phyloP scores from a whole-genome alignment of 2,329 filamentous ascomycete genomes.

The Alternaria metachromatica region DNA sequence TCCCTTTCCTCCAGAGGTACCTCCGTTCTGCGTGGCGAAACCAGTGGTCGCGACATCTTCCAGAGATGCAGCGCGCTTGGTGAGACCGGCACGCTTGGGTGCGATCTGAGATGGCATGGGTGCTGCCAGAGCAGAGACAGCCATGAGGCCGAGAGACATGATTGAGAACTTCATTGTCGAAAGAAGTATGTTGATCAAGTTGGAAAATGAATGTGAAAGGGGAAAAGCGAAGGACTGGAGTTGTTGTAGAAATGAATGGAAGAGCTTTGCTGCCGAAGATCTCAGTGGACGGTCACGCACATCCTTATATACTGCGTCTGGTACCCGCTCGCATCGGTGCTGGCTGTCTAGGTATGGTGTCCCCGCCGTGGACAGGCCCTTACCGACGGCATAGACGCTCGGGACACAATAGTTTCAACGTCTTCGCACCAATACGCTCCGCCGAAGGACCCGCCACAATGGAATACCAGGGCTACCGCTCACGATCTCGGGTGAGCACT shows the following conservation, averaged over 20 bases:
- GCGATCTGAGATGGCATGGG: conserved; percentile 34
- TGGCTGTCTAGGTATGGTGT: not conserved
- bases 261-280: conserved; percentile 21
- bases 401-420: conserved; percentile 14
- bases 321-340: not conserved
- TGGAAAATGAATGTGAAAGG: conserved; percentile 18
- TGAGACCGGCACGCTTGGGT: conserved; percentile 25
- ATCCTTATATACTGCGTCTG: conserved; percentile 17
- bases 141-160: conserved; percentile 38
- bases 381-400: conserved; percentile 6
- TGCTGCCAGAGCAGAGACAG: conserved; percentile 42
- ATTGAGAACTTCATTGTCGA: conserved; percentile 41
- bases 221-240: conserved; percentile 23
- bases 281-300: not conserved
- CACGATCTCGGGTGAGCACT: conserved; percentile 7
- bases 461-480: conserved; percentile 4
- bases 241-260: conserved; percentile 22
- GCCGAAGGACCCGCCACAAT: conserved; percentile 2
- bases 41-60: conserved; percentile 39
- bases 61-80: conserved; percentile 37
- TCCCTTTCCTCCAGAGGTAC: conserved; percentile 50
- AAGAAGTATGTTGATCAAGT: conserved; percentile 12
- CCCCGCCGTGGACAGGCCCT: conserved; percentile 10
- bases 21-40: conserved; percentile 45
- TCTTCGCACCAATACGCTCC: conserved; percentile 12